These are phyloP conservation scores for Colletotrichum orbiculare DNA, from an alignment of 2,329 filamentous ascomycete species.

Conservation along the genomic window DNA sequence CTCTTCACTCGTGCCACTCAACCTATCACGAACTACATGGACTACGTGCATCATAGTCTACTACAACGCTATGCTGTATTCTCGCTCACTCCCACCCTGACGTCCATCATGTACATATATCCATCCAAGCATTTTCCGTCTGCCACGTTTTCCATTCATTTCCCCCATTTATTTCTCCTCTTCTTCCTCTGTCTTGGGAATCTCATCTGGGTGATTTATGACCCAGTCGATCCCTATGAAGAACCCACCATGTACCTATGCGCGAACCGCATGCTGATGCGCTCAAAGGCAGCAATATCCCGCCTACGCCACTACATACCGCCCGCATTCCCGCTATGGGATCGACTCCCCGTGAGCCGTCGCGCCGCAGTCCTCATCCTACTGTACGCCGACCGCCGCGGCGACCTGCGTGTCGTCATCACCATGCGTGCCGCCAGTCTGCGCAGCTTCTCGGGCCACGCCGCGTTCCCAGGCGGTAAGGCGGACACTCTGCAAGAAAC, in stretches of 20 bases:
- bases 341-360: constrained; percentile 69
- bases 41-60: not conserved
- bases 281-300: constrained; percentile 65
- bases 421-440: constrained; percentile 74
- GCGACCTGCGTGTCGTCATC: constrained; percentile 79
- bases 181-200: not conserved
- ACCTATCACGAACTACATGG: constrained; percentile 8
- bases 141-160: not conserved
- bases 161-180: not conserved
- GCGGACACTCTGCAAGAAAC: constrained; percentile 68
- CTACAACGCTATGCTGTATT: constrained; percentile 7
- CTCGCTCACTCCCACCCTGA: constrained; percentile 7
- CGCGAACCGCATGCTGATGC: constrained; percentile 36
- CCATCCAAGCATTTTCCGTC: not conserved
- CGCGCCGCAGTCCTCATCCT: constrained; percentile 90
- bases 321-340: constrained; percentile 71
- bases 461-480: constrained; percentile 85
- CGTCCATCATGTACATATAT: constrained; percentile 1
- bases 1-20: not conserved
- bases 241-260: constrained; percentile 36
- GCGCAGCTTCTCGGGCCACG: constrained; percentile 82
- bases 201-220: constrained; percentile 1
- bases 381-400: constrained; percentile 84
- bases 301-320: constrained; percentile 70
- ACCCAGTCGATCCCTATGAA: not conserved